Base-by-base conservation (phyloP, 1,139 yeast genomes). In the Nakaseomyces delphensis region DNA sequence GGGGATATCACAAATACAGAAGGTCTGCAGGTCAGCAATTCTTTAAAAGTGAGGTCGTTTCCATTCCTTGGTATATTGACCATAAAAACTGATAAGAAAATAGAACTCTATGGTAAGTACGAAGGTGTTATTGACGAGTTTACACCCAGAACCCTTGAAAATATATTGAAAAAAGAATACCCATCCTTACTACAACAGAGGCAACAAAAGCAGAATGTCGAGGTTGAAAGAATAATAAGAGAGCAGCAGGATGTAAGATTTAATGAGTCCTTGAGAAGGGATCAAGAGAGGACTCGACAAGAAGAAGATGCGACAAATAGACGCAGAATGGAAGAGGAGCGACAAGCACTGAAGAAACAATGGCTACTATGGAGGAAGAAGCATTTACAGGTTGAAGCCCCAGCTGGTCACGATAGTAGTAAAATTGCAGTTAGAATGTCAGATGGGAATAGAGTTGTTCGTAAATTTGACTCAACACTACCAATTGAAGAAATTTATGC, bases 211-310 rank as follows among this genome's bases (percentile, higher is more conserved):
- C 75, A 77, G 52, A 80, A 79, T 44, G 71, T 73, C 43, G 80
- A 76, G 42, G 63, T 74, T 49, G 71, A 77, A 39, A 75, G 91
- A 45, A 69, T 72, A 15, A 67, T 86, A 33, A 69, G 84, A 40
- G 73, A 73, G 48, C 83, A 82, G 54, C 96, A 89, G 63, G 93
- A 86, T 54, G 66, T 74, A 38, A 87, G 93, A 27, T 89, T 79
- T 61, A 78, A 82, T 55, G 72, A 72, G 29, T 79, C 95, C 1
- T 66, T 89, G 42, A 64, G 64, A 33, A 62, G 67, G 25, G 68
- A 65, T 45, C 67, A 67, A 45, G 67, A 63, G 38, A 60, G 67
- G 58, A 23, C 62, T 56, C 28, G 45, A 47, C 21, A 45, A 43
- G 25, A 43, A 43, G 23, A 64, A 59, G 40, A 54, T 55, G 41